Evolutionary conservation across 2,329 filamentous ascomycete species (phyloP).

Genomic region (Scolecobasidium constrictum): DNA sequence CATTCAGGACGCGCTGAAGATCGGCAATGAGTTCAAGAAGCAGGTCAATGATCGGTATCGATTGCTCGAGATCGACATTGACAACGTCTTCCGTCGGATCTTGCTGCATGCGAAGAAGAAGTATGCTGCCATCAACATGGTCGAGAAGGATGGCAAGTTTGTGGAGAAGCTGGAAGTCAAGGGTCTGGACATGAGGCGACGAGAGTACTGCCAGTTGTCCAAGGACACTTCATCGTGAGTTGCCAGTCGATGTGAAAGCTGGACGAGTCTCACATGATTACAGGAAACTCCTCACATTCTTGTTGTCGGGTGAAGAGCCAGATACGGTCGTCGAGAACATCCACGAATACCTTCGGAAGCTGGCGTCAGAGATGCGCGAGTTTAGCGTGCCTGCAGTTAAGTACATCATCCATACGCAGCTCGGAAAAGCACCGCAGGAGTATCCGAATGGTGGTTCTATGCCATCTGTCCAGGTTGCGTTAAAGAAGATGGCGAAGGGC

Average conservation of each 20-base stretch:
- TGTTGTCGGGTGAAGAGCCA: constrained; percentile 85
- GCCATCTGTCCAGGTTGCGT: constrained; percentile 93
- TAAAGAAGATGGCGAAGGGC: constrained; percentile 76
- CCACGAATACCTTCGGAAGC: constrained; percentile 82
- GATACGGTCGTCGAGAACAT: constrained; percentile 82
- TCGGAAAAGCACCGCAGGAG: constrained; percentile 85
- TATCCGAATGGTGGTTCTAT: constrained; percentile 92
- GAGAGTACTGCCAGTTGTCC: constrained; percentile 91
- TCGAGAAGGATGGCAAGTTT: constrained; percentile 80
- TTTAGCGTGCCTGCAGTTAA: constrained; percentile 65
- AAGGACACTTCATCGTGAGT: constrained; percentile 75
- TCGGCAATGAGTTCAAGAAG: constrained; percentile 90
- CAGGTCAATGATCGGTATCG: constrained; percentile 89
- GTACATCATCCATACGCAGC: constrained; percentile 97
- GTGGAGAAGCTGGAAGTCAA: constrained; percentile 96
- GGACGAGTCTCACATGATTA: constrained; percentile 13
- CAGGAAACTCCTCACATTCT: constrained; percentile 76
- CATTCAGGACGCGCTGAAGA: constrained; percentile 77
- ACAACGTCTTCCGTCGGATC: constrained; percentile 90
- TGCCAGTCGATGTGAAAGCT: constrained; percentile 10
- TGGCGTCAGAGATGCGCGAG: constrained; percentile 78
- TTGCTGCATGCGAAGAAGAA: constrained; percentile 98
- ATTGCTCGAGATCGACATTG: constrained; percentile 93
- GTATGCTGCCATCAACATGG: constrained; percentile 91
- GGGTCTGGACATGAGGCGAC: constrained; percentile 92